Evolutionary conservation across 495 filamentous ascomycete genomes (phyloP).

Genomic region (Chaetomidium leptoderma): DNA sequence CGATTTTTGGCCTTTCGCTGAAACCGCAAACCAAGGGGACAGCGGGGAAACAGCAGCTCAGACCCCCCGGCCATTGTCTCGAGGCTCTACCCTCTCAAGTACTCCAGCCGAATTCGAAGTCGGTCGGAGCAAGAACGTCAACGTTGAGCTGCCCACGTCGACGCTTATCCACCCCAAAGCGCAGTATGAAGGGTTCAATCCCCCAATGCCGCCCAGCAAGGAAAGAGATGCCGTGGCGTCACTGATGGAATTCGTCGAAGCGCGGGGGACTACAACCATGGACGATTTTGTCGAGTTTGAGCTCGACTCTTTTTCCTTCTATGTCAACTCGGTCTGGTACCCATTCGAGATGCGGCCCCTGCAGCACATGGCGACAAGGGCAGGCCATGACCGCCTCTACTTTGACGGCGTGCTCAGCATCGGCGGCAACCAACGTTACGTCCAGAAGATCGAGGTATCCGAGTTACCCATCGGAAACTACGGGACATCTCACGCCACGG

Average conservation of each 20-base stretch:
- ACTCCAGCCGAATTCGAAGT: background rate
- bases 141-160: conserved; percentile 24
- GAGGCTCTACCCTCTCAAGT: background rate
- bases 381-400: conserved; percentile 35
- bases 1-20: background rate
- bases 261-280: background rate
- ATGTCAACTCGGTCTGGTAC: conserved; percentile 34
- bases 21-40: background rate
- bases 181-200: conserved; percentile 15
- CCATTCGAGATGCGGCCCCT: conserved; percentile 49
- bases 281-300: conserved; percentile 42
- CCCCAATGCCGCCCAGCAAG: conserved; percentile 15
- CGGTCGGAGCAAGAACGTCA: conserved; percentile 8
- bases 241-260: conserved; percentile 17
- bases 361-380: conserved; percentile 44
- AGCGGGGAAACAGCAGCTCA: no score
- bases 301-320: conserved; percentile 51
- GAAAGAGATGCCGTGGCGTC: conserved; percentile 30
- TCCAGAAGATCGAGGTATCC: conserved; percentile 52
- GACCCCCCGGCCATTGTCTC: background rate
- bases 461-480: conserved; percentile 64
- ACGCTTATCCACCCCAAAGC: conserved; percentile 25
- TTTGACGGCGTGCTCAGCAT: conserved; percentile 58
- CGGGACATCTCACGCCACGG: conserved; percentile 42
- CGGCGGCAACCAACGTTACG: conserved; percentile 42